Conservation (phyloP, 1,284 basidiomycete species). For the Fistulina hepatica region DNA sequence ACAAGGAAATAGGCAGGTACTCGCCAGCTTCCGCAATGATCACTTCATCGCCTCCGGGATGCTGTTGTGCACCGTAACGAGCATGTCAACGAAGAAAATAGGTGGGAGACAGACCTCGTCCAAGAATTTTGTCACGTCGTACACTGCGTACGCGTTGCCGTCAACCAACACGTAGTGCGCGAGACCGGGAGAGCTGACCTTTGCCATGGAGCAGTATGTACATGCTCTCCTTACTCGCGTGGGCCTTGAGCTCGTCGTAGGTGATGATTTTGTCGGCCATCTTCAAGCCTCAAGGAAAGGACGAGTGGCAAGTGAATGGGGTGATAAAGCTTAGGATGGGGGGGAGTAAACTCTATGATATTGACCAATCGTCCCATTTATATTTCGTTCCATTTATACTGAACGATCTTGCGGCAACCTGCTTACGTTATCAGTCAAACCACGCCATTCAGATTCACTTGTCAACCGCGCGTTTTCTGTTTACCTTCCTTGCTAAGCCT, state of each 20-base stretch:
- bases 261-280: too few species aligned
- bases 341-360: too few species aligned
- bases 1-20: conserved; percentile 25
- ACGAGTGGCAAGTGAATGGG: too few species aligned
- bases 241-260: conserved; percentile 62
- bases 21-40: conserved; percentile 84
- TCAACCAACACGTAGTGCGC: background rate
- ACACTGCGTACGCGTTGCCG: conserved; percentile 48
- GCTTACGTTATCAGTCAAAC: too few species aligned
- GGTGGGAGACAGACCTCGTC: conserved; percentile 72
- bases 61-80: conserved; percentile 36
- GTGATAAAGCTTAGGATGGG: too few species aligned
- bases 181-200: conserved; percentile 37
- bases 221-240: conserved; percentile 64
- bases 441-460: too few species aligned
- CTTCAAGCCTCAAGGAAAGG: too few species aligned
- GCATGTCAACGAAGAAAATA: background rate
- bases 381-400: too few species aligned
- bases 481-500: too few species aligned
- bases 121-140: conserved; percentile 89
- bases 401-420: too few species aligned
- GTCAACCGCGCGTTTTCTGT: too few species aligned
- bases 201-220: conserved; percentile 79
- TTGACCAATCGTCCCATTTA: too few species aligned
- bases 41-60: conserved; percentile 97